phyloP scores from a whole-genome alignment of 306 rosid genomes.

The Quercus agrifolia region DNA sequence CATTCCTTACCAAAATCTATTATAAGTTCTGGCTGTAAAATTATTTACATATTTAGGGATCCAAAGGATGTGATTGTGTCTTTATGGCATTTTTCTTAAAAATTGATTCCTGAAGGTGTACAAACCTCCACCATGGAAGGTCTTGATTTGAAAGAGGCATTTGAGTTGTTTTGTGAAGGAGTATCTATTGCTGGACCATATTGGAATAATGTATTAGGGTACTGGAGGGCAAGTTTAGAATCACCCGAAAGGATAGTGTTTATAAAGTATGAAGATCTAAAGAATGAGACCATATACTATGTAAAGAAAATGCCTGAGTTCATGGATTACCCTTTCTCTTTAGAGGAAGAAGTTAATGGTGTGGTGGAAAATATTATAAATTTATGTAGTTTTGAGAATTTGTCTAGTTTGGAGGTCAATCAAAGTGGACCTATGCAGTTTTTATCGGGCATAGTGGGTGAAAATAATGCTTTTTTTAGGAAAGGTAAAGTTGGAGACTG shows the following conservation, averaged over 20 bases:
- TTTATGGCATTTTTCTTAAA: neutral
- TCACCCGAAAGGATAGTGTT: slow-evolving; percentile 7
- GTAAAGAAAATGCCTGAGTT: slow-evolving; percentile 16
- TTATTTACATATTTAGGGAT: neutral
- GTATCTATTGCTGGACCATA: neutral
- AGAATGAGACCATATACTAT: neutral
- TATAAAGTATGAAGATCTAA: slow-evolving; percentile 18
- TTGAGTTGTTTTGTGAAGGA: slow-evolving; percentile 22
- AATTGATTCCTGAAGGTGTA: neutral
- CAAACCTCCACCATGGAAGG: no score
- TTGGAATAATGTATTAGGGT: slow-evolving; percentile 19
- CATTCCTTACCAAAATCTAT: neutral
- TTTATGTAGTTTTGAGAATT: slow-evolving; percentile 13
- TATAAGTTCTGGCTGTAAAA: neutral
- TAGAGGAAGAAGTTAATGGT: slow-evolving; percentile 16
- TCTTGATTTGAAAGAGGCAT: neutral
- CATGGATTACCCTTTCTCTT: slow-evolving; percentile 1
- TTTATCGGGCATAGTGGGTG: no score
- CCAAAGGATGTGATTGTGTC: slow-evolving; percentile 3
- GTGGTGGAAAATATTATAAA: neutral
- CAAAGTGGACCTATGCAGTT: neutral
- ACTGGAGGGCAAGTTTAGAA: slow-evolving; percentile 18
- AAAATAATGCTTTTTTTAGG: neutral
- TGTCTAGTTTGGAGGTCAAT: slow-evolving; percentile 21
- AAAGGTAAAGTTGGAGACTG: slow-evolving; percentile 24